A percentile compares a stretch with the other conserved stretches of the same genome.
Conservation (phyloP, 805 yeast genomes). For the Cyberlindnera euphorbiiphila region DNA sequence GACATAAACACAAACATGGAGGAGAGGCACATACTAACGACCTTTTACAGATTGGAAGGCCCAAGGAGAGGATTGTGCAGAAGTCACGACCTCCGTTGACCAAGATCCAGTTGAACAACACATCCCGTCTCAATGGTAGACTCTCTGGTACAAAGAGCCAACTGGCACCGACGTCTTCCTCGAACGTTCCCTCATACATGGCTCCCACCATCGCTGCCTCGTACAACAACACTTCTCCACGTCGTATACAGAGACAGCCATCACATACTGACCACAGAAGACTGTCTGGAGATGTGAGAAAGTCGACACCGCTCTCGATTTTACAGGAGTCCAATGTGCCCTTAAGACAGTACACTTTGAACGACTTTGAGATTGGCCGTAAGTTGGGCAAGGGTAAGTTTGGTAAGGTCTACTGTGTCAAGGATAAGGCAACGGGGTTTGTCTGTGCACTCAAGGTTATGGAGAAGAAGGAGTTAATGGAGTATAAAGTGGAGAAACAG, state of each 20-base stretch:
- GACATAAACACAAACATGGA: background rate
- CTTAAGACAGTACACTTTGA: slow-evolving; percentile 35
- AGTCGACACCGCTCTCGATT: slow-evolving; percentile 24
- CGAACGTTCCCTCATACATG: slow-evolving; percentile 26
- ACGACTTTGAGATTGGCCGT: slow-evolving; percentile 83
- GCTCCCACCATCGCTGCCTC: slow-evolving; percentile 29
- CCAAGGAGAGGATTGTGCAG: slow-evolving; percentile 6
- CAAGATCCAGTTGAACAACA: slow-evolving; percentile 23
- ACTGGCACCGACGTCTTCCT: slow-evolving; percentile 1
- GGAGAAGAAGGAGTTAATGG: slow-evolving; percentile 76
- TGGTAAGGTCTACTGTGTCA: slow-evolving; percentile 88
- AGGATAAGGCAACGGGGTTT: slow-evolving; percentile 69
- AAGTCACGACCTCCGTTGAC: slow-evolving; percentile 25
- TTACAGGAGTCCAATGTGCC: slow-evolving; percentile 27
- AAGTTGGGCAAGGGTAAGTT: slow-evolving; percentile 90
- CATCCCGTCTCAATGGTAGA: slow-evolving; percentile 14
- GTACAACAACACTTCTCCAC: slow-evolving; percentile 23
- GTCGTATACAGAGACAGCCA: slow-evolving; percentile 16
- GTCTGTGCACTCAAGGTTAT: slow-evolving; percentile 89
- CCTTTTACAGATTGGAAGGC: slow-evolving; percentile 11
- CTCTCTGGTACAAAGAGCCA: slow-evolving; percentile 15
- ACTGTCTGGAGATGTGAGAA: slow-evolving; percentile 9
- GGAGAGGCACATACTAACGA: no score
- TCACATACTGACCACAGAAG: slow-evolving; percentile 5
- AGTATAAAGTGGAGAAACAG: slow-evolving; percentile 76